Evolutionary conservation across 257 asterid genomes (phyloP).

Genomic region (Echites panduratus): DNA sequence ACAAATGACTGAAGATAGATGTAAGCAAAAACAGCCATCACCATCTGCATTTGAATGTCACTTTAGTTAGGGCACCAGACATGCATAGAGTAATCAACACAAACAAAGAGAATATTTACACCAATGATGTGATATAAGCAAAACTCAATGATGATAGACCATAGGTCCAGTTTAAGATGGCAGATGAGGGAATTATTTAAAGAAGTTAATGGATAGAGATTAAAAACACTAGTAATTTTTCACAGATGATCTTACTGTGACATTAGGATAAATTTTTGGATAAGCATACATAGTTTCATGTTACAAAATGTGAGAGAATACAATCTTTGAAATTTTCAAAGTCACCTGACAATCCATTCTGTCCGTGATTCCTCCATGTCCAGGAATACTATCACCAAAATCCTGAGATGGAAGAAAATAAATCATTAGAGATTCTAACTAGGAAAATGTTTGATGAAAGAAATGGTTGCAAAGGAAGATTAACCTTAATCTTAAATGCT

Average conservation of each 20-base stretch:
- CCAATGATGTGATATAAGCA: background rate
- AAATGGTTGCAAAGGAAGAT: background rate
- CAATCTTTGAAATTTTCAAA: background rate
- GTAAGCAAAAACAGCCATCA: slow-evolving; percentile 81
- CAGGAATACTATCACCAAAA: slow-evolving; percentile 99
- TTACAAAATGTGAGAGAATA: background rate
- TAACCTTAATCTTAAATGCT: slow-evolving; percentile 95
- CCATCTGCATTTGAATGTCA: slow-evolving; percentile 48
- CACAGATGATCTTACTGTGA: background rate
- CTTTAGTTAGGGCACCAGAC: slow-evolving; percentile 7
- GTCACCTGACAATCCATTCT: slow-evolving; percentile 99
- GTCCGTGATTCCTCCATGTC: slow-evolving; percentile 98
- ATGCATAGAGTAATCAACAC: background rate
- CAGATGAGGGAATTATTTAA: background rate
- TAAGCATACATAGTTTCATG: background rate
- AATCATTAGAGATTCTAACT: slow-evolving; percentile 7
- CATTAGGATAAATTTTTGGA: background rate
- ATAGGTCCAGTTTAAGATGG: background rate
- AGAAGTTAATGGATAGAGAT: background rate
- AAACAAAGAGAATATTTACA: background rate
- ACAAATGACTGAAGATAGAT: slow-evolving; percentile 79
- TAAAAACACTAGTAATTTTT: background rate
- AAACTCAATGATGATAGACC: background rate
- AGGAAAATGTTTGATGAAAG: slow-evolving; percentile 6
- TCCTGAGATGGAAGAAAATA: slow-evolving; percentile 39